These are phyloP conservation scores for Symbiodinium natans DNA, from an alignment of 73 alveolate species.

Conservation along the genomic window DNA sequence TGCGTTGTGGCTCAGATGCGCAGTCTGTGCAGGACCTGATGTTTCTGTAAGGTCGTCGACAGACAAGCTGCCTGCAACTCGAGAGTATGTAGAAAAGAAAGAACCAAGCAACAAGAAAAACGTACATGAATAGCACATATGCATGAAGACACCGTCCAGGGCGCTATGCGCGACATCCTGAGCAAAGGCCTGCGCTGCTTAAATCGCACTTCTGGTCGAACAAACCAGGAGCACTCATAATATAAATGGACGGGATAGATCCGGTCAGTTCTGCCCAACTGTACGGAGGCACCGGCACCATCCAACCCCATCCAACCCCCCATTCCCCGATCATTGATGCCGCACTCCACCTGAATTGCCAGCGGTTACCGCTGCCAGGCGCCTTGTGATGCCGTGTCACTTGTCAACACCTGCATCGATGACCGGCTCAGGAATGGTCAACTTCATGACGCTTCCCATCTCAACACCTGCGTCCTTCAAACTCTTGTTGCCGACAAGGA, in stretches of 20 bases:
- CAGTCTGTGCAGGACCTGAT: slow-evolving; percentile 19
- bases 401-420: background rate
- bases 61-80: background rate
- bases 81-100: background rate
- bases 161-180: slow-evolving; percentile 7
- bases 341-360: slow-evolving; percentile 13
- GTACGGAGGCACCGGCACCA: slow-evolving; percentile 19
- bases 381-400: background rate
- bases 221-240: slow-evolving; percentile 20
- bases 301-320: background rate
- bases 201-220: background rate
- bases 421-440: slow-evolving; percentile 33
- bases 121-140: no score
- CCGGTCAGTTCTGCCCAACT: slow-evolving; percentile 1
- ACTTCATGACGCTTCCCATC: slow-evolving; percentile 30
- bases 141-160: slow-evolving; percentile 11
- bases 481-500: slow-evolving; percentile 14
- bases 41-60: background rate
- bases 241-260: slow-evolving; percentile 13
- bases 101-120: no score
- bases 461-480: slow-evolving; percentile 38
- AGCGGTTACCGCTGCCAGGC: slow-evolving; percentile 27
- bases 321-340: background rate
- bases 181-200: slow-evolving; percentile 7
- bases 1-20: slow-evolving; percentile 24